These are phyloP conservation scores for Bretziella fagacearum DNA, from an alignment of 2,329 filamentous ascomycete genomes.

Conservation along the genomic window DNA sequence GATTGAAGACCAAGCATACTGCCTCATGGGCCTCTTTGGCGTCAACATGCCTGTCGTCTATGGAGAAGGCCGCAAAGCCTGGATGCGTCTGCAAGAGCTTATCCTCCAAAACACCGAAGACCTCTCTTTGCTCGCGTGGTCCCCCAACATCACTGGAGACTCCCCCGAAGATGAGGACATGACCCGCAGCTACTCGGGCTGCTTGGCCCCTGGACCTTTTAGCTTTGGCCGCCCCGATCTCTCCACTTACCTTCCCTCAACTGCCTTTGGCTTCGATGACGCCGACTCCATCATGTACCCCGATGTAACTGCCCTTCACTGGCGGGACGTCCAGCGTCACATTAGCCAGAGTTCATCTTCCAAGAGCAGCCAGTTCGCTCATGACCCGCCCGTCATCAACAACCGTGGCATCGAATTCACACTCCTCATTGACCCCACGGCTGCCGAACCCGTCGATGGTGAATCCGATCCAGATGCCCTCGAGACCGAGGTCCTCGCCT, in stretches of 20 bases:
- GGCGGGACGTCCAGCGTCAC: conserved; percentile 14
- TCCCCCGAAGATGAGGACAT: neutral
- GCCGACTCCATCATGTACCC: conserved; percentile 16
- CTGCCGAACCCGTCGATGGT: conserved; percentile 3
- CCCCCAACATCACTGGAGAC: conserved; percentile 8
- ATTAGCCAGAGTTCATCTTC: conserved; percentile 9
- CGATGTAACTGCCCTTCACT: conserved; percentile 13
- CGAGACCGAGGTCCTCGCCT: conserved; percentile 14
- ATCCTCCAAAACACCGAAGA: conserved; percentile 22
- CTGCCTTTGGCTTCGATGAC: conserved; percentile 15
- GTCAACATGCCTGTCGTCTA: conserved; percentile 21
- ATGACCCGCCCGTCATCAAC: conserved; percentile 13
- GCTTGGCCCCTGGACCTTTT: conserved; percentile 11
- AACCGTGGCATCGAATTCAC: conserved; percentile 15
- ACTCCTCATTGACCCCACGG: conserved; percentile 13
- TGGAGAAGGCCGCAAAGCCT: conserved; percentile 20
- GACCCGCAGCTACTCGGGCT: conserved; percentile 4
- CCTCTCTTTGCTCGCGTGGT: conserved; percentile 22
- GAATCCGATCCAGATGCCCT: conserved; percentile 4
- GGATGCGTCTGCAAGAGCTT: conserved; percentile 22
- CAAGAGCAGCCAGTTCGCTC: conserved; percentile 13
- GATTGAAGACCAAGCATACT: conserved; percentile 21
- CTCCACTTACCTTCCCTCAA: conserved; percentile 14
- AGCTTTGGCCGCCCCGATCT: conserved; percentile 14
- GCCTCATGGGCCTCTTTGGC: conserved; percentile 20